These are phyloP conservation scores for Umbilicaria muhlenbergii DNA, from an alignment of 495 filamentous ascomycete species.

Conservation along the genomic window DNA sequence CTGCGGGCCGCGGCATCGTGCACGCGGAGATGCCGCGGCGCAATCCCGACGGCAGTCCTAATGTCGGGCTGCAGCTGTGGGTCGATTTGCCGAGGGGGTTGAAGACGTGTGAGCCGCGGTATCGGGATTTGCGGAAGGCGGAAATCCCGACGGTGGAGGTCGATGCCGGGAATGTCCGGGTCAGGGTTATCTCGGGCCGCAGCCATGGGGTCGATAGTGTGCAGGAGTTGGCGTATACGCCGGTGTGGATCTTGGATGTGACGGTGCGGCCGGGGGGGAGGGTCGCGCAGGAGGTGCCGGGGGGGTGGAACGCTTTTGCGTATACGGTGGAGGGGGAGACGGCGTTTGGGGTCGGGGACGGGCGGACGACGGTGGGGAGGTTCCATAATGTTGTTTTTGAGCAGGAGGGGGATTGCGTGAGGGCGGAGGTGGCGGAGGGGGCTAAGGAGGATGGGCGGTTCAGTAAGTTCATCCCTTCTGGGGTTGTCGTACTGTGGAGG, in stretches of 20 bases:
- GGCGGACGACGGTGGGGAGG: conserved; percentile 30
- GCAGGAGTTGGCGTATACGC: conserved; percentile 83
- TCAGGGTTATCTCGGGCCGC: conserved; percentile 84
- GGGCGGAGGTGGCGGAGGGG: conserved; percentile 49
- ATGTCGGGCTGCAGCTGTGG: conserved; percentile 87
- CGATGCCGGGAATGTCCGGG: conserved; percentile 54
- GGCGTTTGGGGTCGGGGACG: conserved; percentile 44
- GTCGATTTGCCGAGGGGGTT: conserved; percentile 73
- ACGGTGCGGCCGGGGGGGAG: conserved; percentile 65
- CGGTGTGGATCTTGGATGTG: conserved; percentile 84
- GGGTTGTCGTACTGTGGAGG: not conserved
- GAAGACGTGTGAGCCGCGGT: conserved; percentile 81
- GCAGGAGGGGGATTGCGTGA: conserved; percentile 55
- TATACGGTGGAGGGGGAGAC: conserved; percentile 63
- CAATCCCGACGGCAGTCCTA: conserved; percentile 58
- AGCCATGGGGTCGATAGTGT: conserved; percentile 72
- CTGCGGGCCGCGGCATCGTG: conserved; percentile 81
- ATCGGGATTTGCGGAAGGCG: conserved; percentile 59
- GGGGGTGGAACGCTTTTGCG: conserved; percentile 81
- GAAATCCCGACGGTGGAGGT: conserved; percentile 61
- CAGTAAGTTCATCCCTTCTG: conserved; percentile 19
- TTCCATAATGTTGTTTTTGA: conserved; percentile 90
- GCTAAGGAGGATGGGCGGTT: conserved; percentile 53
- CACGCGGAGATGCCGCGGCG: conserved; percentile 92
- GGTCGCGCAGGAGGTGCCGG: conserved; percentile 56